Evolutionary conservation across 2,329 filamentous ascomycete genomes (phyloP), one percentile per base, ranked within the genome.

Genomic region (Aspergillus caelatus): DNA sequence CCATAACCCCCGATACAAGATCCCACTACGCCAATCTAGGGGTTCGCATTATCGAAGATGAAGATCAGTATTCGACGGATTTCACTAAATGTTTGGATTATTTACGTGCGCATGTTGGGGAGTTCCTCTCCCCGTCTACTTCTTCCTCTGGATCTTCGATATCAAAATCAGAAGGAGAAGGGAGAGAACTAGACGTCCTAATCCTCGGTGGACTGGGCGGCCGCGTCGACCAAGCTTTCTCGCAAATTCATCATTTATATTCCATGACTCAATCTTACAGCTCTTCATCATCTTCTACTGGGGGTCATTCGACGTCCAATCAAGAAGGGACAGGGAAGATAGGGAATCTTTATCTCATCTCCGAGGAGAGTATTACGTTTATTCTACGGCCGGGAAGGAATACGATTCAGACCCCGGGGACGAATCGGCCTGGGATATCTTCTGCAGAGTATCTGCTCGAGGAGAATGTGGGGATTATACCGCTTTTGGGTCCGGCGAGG

Each of bases 191-290:
- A 57, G 85, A 94, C 72, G 88, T 97, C n/a, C 83, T 97, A 14
- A 88, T 91, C 43, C 80, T 97, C 8, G 94, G 94, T 46, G 93
- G 94, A 2, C 85, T 98, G 0, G 93, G 92, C 50, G 95, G 95
- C 8, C 89, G 95, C 34, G 91, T 98, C 19, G 95, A 99, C 77
- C 95, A 99, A 76, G 94, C 91, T 1, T 85, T 99, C 55, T 93
- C 92, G 62, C 89, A 96, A 71, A 85, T 99, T 58, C 92, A 97
- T 75, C 92, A 97, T 74, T 84, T 98, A 53, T 94, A 85, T 62
- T 79, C 82, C 63, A 84, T 77, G 68, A 74, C 68, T 6, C 63
- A 84, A 69, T 78, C 39, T 4, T 45, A 56, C 30, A 23, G 23
- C 32, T 10, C 32, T 14, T 12, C 30, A 39, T 12, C 52, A 3